Conservation (phyloP, 2,329 filamentous ascomycete species). For the Diaporthe sp. region DNA sequence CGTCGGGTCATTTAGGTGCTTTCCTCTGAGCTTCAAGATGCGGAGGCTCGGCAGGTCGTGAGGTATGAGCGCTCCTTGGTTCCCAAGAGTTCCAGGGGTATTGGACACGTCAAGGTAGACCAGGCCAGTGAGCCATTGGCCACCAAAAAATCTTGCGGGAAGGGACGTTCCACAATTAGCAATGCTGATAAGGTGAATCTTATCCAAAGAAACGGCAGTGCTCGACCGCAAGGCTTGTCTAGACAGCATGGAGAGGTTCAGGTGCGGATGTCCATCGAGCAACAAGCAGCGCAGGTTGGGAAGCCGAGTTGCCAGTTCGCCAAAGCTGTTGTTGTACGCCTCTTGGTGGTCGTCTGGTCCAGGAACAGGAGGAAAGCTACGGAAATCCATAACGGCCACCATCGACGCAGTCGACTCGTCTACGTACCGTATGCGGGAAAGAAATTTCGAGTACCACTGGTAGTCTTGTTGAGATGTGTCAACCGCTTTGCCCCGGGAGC, state of each 20-base stretch:
- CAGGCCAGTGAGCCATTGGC: constrained; percentile 55
- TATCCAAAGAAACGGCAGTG: constrained; percentile 43
- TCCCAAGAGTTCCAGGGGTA: constrained; percentile 59
- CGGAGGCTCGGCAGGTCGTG: constrained; percentile 61
- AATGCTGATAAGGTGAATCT: constrained; percentile 61
- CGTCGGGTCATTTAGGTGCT: constrained; percentile 61
- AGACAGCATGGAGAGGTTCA: constrained; percentile 57
- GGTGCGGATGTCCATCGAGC: constrained; percentile 61
- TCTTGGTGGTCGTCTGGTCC: constrained; percentile 3
- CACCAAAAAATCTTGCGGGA: constrained; percentile 56
- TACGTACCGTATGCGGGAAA: constrained; percentile 56
- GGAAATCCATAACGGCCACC: constrained; percentile 64
- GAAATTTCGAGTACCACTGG: constrained; percentile 63
- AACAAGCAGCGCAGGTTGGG: constrained; percentile 62
- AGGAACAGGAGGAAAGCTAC: constrained; percentile 44
- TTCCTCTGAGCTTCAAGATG: constrained; percentile 64
- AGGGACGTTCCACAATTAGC: constrained; percentile 57
- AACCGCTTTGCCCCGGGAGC: constrained; percentile 34
- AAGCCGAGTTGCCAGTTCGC: constrained; percentile 55
- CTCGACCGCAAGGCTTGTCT: constrained; percentile 20
- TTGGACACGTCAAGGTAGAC: constrained; percentile 68
- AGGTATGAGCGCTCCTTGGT: constrained; percentile 51
- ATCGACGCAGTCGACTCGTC: constrained; percentile 56
- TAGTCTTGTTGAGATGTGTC: constrained; percentile 56
- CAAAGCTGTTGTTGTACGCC: constrained; percentile 52